These are phyloP conservation scores for Diplocarpon rosae DNA, from an alignment of 2,329 filamentous ascomycete species.

Conservation along the genomic window DNA sequence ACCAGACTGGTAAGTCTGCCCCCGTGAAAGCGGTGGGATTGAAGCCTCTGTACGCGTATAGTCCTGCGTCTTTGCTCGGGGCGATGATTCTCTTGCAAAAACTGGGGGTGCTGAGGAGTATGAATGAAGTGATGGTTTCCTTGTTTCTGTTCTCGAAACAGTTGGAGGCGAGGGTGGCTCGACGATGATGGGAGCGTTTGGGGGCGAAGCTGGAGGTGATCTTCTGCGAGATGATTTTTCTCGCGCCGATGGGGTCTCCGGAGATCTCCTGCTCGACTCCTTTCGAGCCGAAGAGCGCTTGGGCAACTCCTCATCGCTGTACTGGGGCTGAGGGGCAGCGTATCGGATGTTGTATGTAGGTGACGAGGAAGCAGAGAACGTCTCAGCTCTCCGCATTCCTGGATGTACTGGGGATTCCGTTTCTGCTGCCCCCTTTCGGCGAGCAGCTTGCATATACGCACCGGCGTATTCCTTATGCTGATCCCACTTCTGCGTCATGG, in stretches of 20 bases:
- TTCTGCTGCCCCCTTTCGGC: constrained; percentile 14
- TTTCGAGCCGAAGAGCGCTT: constrained; percentile 23
- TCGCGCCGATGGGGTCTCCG: constrained; percentile 19
- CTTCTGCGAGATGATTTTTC: constrained; percentile 13
- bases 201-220: constrained; percentile 14
- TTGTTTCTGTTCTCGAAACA: constrained; percentile 4
- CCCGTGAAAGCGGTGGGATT: constrained; percentile 22
- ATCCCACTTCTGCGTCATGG: constrained; percentile 19
- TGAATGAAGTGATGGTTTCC: constrained; percentile 21
- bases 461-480: constrained; percentile 20
- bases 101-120: constrained; percentile 23
- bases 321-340: constrained; percentile 13
- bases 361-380: constrained; percentile 17
- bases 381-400: constrained; percentile 22
- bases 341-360: constrained; percentile 19
- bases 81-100: constrained; percentile 13
- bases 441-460: constrained; percentile 25
- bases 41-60: constrained; percentile 17
- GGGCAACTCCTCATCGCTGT: constrained; percentile 25
- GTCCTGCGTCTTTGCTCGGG: constrained; percentile 25
- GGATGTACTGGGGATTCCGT: constrained; percentile 10
- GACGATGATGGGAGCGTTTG: constrained; percentile 18
- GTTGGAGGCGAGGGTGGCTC: constrained; percentile 22
- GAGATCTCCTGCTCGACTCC: constrained; percentile 17
- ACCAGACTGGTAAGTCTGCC: constrained; percentile 20